phyloP scores from a whole-genome alignment of 2,329 filamentous ascomycete genomes.

The Cladosporium sp. region DNA sequence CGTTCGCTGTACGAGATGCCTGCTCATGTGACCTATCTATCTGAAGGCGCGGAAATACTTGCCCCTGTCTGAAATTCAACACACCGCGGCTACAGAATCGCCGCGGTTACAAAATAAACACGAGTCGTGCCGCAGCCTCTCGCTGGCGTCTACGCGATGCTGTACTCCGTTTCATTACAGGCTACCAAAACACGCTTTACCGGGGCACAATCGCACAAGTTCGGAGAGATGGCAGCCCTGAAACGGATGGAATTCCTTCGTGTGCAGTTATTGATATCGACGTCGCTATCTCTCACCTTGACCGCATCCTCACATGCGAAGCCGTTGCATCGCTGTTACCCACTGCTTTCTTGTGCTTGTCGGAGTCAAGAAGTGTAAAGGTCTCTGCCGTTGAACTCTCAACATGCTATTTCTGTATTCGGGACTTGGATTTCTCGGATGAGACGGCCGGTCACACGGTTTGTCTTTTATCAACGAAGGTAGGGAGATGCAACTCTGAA shows the following conservation, averaged over 20 bases:
- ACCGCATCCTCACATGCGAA: background rate
- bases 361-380: background rate
- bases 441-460: background rate
- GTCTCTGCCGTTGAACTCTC: background rate
- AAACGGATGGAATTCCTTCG: background rate
- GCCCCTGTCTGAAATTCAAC: background rate
- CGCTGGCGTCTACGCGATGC: background rate
- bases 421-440: background rate
- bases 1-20: background rate
- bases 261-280: background rate
- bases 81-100: background rate
- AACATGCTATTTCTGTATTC: background rate
- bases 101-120: background rate
- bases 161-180: conserved; percentile 2
- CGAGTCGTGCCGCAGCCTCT: background rate
- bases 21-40: background rate
- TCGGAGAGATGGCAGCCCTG: background rate
- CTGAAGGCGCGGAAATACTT: background rate
- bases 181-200: background rate
- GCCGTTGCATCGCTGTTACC: background rate
- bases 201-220: background rate
- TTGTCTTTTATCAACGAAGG: background rate
- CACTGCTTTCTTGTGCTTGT: background rate
- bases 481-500: background rate
- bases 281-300: background rate